Evolutionary conservation across 148 eudicot species (phyloP), one percentile per base, ranked within the genome.

Genomic region (Amaranthus hypochondriacus): DNA sequence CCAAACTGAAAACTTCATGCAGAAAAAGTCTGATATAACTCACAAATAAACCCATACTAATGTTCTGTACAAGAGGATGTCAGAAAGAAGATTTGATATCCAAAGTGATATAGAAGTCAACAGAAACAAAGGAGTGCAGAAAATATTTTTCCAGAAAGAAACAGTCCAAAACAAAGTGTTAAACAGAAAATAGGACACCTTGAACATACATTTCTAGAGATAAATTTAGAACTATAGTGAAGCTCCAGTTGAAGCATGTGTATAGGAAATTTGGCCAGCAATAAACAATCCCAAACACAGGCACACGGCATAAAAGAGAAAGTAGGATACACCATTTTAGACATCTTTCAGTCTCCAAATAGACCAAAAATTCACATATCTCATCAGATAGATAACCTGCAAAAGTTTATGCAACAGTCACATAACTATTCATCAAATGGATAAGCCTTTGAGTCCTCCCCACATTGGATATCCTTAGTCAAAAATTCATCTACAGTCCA

Each of bases 1-100:
- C 42, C 50, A 62, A 69, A 55, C 60, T 63, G 58, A 49, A 50
- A 39, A 55, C 48, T 66, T 56, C 70, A 79, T 48, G 42, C 56
- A 62, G 6, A 66, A 3, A 64, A 9, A 42, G 9, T 42, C 54
- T 49, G 4, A 48, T 48, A 15, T 6, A 49, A 57, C 6, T 58
- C 5, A 7, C 4, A 48, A 48, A 13, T 6, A 1, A 0, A 5
- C 4, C 39, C 6, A 15, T 58, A 58, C 39, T 28, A 28, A 28
- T 28, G 39, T 28, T 28, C 0, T 28, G 39, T 28, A 28, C 39
- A 18, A 3, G 46, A 13, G 73, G 46, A 71, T 9, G 2, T 47
- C 66, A 3, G 46, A 48, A 48, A 12, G 1, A 44, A 13, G 12
- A 63, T 63, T 2, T 9, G 44, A 62, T 28, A 39, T 63, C 15